phyloP scores from a whole-genome alignment of 75 land plant species.

The Adiantum capillusveneris region DNA sequence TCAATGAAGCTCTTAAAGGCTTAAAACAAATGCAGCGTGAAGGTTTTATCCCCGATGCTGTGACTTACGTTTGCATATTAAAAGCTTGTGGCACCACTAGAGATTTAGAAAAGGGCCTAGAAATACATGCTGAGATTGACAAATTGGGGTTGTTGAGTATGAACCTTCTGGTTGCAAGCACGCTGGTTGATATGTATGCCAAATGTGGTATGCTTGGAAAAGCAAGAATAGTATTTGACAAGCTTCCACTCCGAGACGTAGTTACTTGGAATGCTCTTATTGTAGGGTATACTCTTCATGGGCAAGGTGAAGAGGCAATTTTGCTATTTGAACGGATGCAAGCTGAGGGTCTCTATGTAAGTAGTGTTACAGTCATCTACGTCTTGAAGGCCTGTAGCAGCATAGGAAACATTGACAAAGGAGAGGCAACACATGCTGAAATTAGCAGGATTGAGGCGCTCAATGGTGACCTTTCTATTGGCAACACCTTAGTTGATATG shows the following conservation, averaged over 20 bases:
- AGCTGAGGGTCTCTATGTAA: conserved; percentile 1
- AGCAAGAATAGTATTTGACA: no score
- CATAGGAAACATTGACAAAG: conserved; percentile 29
- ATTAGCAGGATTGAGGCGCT: conserved; percentile 16
- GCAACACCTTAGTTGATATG: conserved; percentile 41
- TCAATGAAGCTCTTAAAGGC: no score
- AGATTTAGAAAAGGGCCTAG: no score
- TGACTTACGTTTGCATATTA: no score
- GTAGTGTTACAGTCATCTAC: conserved; percentile 10
- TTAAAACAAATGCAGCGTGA: no score
- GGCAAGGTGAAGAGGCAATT: conserved; percentile 8
- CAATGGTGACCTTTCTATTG: conserved; percentile 19
- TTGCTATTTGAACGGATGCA: background rate
- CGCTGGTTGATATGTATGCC: no score
- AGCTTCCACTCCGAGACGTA: conserved; percentile 3
- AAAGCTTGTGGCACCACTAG: no score
- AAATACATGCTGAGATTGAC: no score
- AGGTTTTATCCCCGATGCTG: no score
- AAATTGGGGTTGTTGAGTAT: no score
- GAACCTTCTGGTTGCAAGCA: no score
- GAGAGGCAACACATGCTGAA: conserved; percentile 28
- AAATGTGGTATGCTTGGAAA: no score
- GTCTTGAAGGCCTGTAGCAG: conserved; percentile 45
- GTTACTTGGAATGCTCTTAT: conserved; percentile 19
- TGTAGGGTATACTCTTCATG: conserved; percentile 15